These are phyloP conservation scores for Pyrenochaeta sp. DNA, from an alignment of 2,329 filamentous ascomycete genomes.

Conservation along the genomic window DNA sequence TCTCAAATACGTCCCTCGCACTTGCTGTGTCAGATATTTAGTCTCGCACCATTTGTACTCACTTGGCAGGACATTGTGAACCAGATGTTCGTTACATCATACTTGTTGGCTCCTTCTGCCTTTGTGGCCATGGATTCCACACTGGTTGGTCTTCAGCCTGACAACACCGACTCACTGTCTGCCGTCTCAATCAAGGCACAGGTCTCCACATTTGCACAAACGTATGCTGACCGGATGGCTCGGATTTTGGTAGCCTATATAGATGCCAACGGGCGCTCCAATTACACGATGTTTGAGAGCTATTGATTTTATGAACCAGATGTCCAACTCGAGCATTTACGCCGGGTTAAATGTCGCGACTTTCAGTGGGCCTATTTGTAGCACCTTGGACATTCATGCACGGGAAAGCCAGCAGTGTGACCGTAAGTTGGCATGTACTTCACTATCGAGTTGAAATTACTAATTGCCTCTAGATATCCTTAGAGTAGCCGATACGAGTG, in stretches of 20 bases:
- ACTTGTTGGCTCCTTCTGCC: constrained; percentile 2
- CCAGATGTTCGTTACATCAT: constrained; percentile 7
- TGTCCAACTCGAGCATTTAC: constrained; percentile 14
- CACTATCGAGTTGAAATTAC: neutral
- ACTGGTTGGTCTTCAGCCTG: constrained; percentile 16
- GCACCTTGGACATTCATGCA: constrained; percentile 16
- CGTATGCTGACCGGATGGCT: constrained; percentile 12
- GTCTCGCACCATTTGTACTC: constrained; percentile 11
- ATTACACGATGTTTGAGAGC: constrained; percentile 17
- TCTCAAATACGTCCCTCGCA: neutral
- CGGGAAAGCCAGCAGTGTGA: constrained; percentile 31
- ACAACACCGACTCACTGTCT: constrained; percentile 4
- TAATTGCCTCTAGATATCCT: constrained; percentile 9
- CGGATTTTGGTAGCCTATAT: constrained; percentile 17
- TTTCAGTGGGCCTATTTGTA: constrained; percentile 21
- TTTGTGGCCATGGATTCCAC: constrained; percentile 1
- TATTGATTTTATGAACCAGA: constrained; percentile 1
- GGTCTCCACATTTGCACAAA: neutral
- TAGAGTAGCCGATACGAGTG: constrained; percentile 7
- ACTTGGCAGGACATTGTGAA: constrained; percentile 20
- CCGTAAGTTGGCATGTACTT: constrained; percentile 14
- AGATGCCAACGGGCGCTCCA: constrained; percentile 19
- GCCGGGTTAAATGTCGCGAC: constrained; percentile 12
- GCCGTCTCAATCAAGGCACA: constrained; percentile 3
- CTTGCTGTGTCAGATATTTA: neutral